phyloP scores from a whole-genome alignment of 1,139 yeast genomes.

The Dujonia santamariae region DNA sequence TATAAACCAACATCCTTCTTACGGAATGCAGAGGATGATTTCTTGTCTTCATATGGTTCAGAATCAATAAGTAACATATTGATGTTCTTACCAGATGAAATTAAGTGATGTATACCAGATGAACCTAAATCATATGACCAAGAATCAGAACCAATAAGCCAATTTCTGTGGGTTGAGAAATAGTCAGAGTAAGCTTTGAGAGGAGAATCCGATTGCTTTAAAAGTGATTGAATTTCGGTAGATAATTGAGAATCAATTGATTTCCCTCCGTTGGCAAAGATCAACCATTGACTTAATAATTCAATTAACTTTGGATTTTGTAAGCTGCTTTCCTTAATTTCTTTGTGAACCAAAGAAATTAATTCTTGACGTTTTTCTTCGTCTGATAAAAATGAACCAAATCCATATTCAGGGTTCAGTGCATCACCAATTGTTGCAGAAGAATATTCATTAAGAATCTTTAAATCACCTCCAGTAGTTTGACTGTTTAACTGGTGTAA shows the following conservation, averaged over 20 bases:
- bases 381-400: constrained; percentile 66
- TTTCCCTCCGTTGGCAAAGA: constrained; percentile 33
- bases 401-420: constrained; percentile 81
- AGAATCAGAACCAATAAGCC: constrained; percentile 93
- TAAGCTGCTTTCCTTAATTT: constrained; percentile 50
- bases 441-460: constrained; percentile 53
- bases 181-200: constrained; percentile 42
- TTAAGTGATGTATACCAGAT: constrained; percentile 85
- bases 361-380: constrained; percentile 52
- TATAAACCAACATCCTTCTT: constrained; percentile 93
- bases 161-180: constrained; percentile 51
- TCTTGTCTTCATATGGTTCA: constrained; percentile 65
- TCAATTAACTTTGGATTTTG: constrained; percentile 50
- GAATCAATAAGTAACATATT: constrained; percentile 88
- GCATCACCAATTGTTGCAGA: constrained; percentile 40
- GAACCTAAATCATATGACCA: constrained; percentile 94
- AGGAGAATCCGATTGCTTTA: constrained; percentile 37
- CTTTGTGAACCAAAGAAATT: constrained; percentile 43
- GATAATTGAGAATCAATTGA: constrained; percentile 24
- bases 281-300: constrained; percentile 68
- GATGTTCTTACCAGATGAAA: constrained; percentile 72
- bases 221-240: constrained; percentile 35
- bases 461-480: constrained; percentile 40
- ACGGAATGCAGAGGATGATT: constrained; percentile 36
- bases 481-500: constrained; percentile 58